Evolutionary conservation across 1,284 basidiomycete species (phyloP), one percentile per base, ranked within the genome.

Genomic region (Apiotrichum laibachii): DNA sequence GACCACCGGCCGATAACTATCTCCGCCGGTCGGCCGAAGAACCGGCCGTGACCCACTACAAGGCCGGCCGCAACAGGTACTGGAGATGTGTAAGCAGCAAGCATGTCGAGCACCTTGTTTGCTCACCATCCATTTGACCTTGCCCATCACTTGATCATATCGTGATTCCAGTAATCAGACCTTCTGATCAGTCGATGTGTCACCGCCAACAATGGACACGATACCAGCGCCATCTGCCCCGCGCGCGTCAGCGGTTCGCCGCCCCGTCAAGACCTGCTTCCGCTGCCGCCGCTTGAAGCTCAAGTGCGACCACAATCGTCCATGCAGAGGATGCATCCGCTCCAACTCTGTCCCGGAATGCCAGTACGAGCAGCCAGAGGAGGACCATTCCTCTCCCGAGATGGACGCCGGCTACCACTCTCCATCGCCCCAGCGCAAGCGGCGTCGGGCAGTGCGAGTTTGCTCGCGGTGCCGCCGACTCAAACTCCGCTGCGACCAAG

Each of bases 271-370:
- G n/a, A 53, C 55, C 8, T 60, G 58, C 42, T 34, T 21, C 11
- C 58, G 58, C 33, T 60, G 58, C n/a, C 45, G 46, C n/a, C 54
- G 50, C 12, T 54, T 56, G 33, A 60, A 60, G 50, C 46, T 60
- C 16, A 46, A 42, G 13, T 60, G 58, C 46, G 58, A 60, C 26
- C 55, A 51, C 26, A 40, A 11, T 18, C 47, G 48, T 26, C 58
- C 58, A 13, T 60, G 58, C 16, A n/a, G 22, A 11, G 21, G 50
- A 7, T 60, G 58, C n/a, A 45, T 49, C 6, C 26, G 39, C 22
- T 22, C 26, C 8, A 43, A 43, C 6, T 26, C 31, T 4, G 52
- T 37, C 10, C 33, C 35, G 8, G 52, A 44, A 33, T 53, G 52
- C 19, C 40, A 34, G n/a, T 53, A 53, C 34, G n/a, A 31, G 26